Evolutionary conservation across 257 asterid species (phyloP), one percentile per base, ranked within the genome.

Genomic region (Nicotiana tabacum): DNA sequence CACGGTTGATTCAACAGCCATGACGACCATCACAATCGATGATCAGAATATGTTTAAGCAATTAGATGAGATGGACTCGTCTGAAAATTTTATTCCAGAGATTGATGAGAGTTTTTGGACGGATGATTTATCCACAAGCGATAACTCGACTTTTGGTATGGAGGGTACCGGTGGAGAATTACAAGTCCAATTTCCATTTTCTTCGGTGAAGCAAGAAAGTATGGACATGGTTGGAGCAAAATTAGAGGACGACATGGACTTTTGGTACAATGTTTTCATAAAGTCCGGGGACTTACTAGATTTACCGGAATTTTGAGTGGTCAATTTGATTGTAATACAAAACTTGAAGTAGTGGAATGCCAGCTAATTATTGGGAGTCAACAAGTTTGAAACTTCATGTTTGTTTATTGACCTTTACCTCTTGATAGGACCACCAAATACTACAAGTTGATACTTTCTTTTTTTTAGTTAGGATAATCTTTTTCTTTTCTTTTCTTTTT

Each of bases 21-120:
- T 65, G 35, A 83, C 84, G 1, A 46, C 3, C 2, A 21, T 0
- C 8, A 74, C 77, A 0, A 27, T 32, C 1, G 37, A 32, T n/a
- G 17, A 48, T 10, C 3, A 3, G 21, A 72, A 17, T 35, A 33
- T 17, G 53, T 46, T 80, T 66, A 89, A 89, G 85, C 87, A 77
- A 16, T 56, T 56, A 43, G 97, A 87, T 67, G 91, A 90, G 5
- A 82, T 82, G 66, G 91, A 90, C 46, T 87, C 94, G 2, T 87
- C 87, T 1, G 92, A 89, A 24, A 80, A 86, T 82, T 77, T 88
- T 46, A 24, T 74, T 1, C 89, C 93, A 3, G 87, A 83, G 1
- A 90, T 91, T 10, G 98, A 93, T 6, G 98, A 92, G 18, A 92
- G 91, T 30, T 92, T 92, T 9, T 92, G 97, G 97, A 89, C 92